Conservation (phyloP, 148 eudicot genomes). For the Amaranthus hypochondriacus region DNA sequence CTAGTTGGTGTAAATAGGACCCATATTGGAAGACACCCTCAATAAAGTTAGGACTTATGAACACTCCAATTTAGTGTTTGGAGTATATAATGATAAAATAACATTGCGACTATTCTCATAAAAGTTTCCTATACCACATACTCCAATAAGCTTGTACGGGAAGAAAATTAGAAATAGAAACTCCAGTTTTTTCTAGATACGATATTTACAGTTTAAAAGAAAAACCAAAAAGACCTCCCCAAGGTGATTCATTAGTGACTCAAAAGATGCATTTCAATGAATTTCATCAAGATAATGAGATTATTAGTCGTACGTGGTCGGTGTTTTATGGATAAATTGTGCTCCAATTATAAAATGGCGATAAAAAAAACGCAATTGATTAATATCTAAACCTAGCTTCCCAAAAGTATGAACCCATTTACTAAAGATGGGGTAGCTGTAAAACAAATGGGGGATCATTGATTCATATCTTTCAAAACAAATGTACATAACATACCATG, state of each 20-base stretch:
- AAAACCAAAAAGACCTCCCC: background rate
- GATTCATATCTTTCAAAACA: background rate
- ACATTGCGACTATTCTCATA: no score
- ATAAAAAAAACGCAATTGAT: background rate
- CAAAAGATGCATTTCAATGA: background rate
- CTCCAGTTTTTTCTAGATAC: background rate
- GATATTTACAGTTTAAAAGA: background rate
- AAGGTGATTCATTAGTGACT: background rate
- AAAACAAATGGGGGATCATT: background rate
- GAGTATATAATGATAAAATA: no score
- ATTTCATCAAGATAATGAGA: background rate
- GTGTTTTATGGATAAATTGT: background rate
- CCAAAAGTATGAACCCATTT: background rate
- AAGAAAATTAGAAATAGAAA: background rate
- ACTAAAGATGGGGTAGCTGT: no score
- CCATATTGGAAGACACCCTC: no score
- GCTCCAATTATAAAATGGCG: background rate
- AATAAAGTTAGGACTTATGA: no score
- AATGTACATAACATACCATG: conserved; percentile 39
- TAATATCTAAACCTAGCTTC: background rate
- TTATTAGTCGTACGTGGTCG: no score
- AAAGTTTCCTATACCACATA: background rate
- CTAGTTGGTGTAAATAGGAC: no score
- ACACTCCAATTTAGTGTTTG: no score
- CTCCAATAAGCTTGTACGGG: background rate